Conservation (phyloP, 805 yeast genomes). For the Hanseniaspora thailandica region DNA sequence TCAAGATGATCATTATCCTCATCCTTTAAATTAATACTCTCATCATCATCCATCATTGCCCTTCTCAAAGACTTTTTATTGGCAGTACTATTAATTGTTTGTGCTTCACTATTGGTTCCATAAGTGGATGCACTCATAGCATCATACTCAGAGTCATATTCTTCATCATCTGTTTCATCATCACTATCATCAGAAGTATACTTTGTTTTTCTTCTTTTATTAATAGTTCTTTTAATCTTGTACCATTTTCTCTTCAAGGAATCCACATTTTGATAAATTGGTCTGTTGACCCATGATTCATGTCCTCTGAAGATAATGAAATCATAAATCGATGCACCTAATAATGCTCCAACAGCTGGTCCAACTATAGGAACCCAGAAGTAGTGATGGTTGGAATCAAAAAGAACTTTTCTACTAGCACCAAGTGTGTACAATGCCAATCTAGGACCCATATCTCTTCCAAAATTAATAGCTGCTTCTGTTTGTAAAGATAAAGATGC, state of each 20-base stretch:
- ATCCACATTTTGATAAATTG: slow-evolving; percentile 24
- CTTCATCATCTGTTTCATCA: slow-evolving; percentile 16
- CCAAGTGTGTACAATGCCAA: slow-evolving; percentile 39
- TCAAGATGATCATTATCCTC: neutral
- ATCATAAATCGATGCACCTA: slow-evolving; percentile 44
- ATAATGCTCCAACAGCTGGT: slow-evolving; percentile 38
- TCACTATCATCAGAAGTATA: slow-evolving; percentile 21
- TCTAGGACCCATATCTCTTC: slow-evolving; percentile 47
- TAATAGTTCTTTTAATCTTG: slow-evolving; percentile 24
- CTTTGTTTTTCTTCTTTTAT: slow-evolving; percentile 17
- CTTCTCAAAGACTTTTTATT: neutral
- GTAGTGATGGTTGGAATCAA: slow-evolving; percentile 33
- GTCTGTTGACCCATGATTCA: slow-evolving; percentile 42
- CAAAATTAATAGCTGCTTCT: slow-evolving; percentile 44
- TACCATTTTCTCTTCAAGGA: slow-evolving; percentile 22
- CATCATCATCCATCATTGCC: neutral
- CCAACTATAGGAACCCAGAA: slow-evolving; percentile 45
- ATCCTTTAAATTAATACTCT: neutral
- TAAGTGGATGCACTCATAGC: neutral
- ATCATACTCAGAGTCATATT: slow-evolving; percentile 8
- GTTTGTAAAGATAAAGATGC: slow-evolving; percentile 41
- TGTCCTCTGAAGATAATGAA: slow-evolving; percentile 40
- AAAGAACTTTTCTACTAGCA: slow-evolving; percentile 32
- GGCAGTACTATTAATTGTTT: neutral
- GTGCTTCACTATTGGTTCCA: neutral